Evolutionary conservation across 805 yeast genomes (phyloP).

Genomic region (Wickerhamiella galacta): DNA sequence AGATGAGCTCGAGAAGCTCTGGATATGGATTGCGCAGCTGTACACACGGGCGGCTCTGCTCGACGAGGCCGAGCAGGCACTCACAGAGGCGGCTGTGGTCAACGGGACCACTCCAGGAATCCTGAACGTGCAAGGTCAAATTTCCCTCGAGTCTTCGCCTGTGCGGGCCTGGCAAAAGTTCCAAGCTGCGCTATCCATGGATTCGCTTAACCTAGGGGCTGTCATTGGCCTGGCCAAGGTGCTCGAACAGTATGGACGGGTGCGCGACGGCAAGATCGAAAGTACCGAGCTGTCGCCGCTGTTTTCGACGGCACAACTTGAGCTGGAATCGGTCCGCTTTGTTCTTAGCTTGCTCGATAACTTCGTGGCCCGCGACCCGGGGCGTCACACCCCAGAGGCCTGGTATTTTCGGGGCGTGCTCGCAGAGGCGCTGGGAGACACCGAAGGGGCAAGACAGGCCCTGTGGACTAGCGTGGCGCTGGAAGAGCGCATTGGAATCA

Average conservation of each 20-base stretch:
- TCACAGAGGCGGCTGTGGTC: slow-evolving; percentile 49
- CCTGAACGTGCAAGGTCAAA: slow-evolving; percentile 4
- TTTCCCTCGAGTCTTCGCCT: slow-evolving; percentile 6
- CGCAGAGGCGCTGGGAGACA: slow-evolving; percentile 43
- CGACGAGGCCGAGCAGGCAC: slow-evolving; percentile 52
- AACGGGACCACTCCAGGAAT: slow-evolving; percentile 32
- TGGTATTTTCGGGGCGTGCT: slow-evolving; percentile 54
- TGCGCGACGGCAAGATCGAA: neutral
- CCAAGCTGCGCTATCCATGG: slow-evolving; percentile 10
- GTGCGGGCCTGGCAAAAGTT: slow-evolving; percentile 8
- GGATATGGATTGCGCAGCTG: slow-evolving; percentile 59
- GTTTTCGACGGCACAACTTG: slow-evolving; percentile 2
- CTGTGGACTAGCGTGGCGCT: slow-evolving; percentile 49
- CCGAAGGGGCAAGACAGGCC: slow-evolving; percentile 29
- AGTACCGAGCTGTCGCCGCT: slow-evolving; percentile 1
- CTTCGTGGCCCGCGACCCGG: slow-evolving; percentile 21
- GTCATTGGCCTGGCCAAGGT: slow-evolving; percentile 11
- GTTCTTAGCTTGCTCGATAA: slow-evolving; percentile 8
- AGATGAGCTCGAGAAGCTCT: slow-evolving; percentile 34
- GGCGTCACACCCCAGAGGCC: slow-evolving; percentile 36
- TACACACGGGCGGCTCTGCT: slow-evolving; percentile 39
- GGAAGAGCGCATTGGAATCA: slow-evolving; percentile 4
- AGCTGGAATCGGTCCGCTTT: slow-evolving; percentile 5
- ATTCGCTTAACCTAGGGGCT: slow-evolving; percentile 9
- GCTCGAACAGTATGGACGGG: slow-evolving; percentile 1